Conservation (phyloP, 495 filamentous ascomycete genomes). For the Parmelia sp. region DNA sequence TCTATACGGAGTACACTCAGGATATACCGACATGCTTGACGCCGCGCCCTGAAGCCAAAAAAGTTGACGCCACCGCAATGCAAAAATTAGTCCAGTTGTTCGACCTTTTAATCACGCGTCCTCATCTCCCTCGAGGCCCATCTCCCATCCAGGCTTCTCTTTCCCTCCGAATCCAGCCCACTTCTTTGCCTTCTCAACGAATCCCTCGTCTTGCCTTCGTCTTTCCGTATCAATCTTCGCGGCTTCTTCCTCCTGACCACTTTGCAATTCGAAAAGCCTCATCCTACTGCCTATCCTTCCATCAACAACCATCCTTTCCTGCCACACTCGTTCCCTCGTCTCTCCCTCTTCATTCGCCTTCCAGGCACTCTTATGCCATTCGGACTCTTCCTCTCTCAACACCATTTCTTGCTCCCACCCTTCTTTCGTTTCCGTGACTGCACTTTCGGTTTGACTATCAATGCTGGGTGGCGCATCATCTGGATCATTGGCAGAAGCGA, state of each 20-base stretch:
- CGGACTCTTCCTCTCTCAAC: conserved; percentile 69
- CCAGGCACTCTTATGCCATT: conserved; percentile 75
- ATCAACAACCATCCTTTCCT: conserved; percentile 72
- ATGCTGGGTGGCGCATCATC: conserved; percentile 21
- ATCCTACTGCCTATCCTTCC: conserved; percentile 71
- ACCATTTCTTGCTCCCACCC: conserved; percentile 61
- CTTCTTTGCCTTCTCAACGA: conserved; percentile 12
- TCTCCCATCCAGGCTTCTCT: conserved; percentile 23
- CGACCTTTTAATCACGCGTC: neutral
- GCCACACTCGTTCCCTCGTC: conserved; percentile 58
- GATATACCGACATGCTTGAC: no score
- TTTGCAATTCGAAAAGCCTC: conserved; percentile 61
- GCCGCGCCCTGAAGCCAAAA: neutral
- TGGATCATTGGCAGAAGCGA: conserved; percentile 28
- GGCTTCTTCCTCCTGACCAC: conserved; percentile 12
- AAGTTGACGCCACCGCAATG: conserved; percentile 9
- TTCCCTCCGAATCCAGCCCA: conserved; percentile 17
- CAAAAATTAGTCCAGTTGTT: neutral
- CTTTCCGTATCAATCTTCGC: conserved; percentile 14
- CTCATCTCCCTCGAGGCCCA: conserved; percentile 22
- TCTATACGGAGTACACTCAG: neutral
- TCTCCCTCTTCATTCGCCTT: conserved; percentile 21
- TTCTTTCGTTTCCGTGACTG: conserved; percentile 20
- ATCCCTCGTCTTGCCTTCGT: conserved; percentile 3
- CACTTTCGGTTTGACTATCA: conserved; percentile 32